Evolutionary conservation across 805 yeast species (phyloP).

Genomic region (Saccharomyces mikatae): DNA sequence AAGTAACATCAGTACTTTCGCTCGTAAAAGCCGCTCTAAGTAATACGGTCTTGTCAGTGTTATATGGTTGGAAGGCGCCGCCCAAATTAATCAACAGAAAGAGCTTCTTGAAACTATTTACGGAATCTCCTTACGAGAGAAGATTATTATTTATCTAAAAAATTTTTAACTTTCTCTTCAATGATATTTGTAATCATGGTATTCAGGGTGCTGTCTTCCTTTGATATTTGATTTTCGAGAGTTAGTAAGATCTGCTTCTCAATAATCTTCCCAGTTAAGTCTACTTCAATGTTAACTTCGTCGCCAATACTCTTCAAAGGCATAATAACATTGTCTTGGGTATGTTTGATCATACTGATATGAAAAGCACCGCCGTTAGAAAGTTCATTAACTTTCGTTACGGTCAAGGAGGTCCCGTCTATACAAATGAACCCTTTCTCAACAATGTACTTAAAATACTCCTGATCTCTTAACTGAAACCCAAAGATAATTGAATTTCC

Average conservation of each 20-base stretch:
- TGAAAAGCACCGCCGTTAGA: constrained; percentile 43
- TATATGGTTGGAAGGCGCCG: not conserved
- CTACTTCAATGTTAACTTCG: constrained; percentile 85
- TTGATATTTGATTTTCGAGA: constrained; percentile 45
- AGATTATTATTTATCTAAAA: constrained; percentile 3
- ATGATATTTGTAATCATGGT: constrained; percentile 42
- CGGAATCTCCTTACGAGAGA: not conserved
- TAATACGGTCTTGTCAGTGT: not conserved
- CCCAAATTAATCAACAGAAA: not conserved
- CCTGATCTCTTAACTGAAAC: constrained; percentile 58
- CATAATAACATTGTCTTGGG: constrained; percentile 73
- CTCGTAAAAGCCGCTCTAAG: not conserved
- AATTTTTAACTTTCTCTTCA: constrained; percentile 34
- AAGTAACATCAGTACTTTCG: not conserved
- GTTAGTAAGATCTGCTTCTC: constrained; percentile 71
- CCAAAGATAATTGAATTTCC: constrained; percentile 72
- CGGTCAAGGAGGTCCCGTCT: constrained; percentile 90
- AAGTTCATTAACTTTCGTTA: constrained; percentile 63
- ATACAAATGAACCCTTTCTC: constrained; percentile 90
- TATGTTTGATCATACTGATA: constrained; percentile 86
- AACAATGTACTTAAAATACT: constrained; percentile 64
- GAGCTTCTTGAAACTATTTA: not conserved
- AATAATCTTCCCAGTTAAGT: constrained; percentile 82
- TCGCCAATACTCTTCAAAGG: constrained; percentile 58
- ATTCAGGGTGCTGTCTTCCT: constrained; percentile 42